Conservation (phyloP, 2,329 filamentous ascomycete genomes). For the Colletotrichum magnum region DNA sequence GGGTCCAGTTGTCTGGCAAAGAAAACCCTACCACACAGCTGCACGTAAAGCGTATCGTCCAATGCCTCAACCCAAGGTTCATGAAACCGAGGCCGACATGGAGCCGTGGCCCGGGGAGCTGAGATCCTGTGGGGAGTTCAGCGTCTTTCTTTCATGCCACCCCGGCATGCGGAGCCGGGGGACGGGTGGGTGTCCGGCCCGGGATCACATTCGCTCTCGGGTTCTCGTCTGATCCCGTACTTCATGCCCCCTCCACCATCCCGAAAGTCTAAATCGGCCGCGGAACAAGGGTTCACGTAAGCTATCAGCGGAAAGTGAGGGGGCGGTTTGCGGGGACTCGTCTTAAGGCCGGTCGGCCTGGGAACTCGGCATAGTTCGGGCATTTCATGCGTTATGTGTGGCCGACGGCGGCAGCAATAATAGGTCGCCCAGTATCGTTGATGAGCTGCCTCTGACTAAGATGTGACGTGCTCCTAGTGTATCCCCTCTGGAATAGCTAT, state of each 20-base stretch:
- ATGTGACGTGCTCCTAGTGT: too few species aligned
- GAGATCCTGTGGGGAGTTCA: conserved; percentile 2
- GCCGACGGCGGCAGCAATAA: too few species aligned
- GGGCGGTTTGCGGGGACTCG: background rate
- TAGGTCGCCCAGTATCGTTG: too few species aligned
- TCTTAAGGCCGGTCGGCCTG: background rate
- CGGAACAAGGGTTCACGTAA: background rate
- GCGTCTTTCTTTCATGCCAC: background rate
- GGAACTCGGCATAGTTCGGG: too few species aligned
- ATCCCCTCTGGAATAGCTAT: too few species aligned
- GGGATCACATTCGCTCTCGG: conserved; percentile 20
- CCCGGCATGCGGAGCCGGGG: conserved; percentile 7
- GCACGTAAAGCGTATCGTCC: conserved; percentile 12
- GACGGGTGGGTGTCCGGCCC: conserved; percentile 1
- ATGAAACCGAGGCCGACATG: conserved; percentile 20
- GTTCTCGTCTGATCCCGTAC: conserved; percentile 21
- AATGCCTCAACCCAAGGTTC: conserved; percentile 13
- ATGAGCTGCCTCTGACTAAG: too few species aligned
- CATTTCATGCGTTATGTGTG: too few species aligned
- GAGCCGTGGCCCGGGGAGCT: conserved; percentile 11
- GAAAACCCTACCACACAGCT: too few species aligned
- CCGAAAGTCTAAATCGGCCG: conserved; percentile 22
- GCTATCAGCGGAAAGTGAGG: background rate
- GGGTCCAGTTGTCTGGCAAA: background rate
- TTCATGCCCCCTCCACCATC: conserved; percentile 34